Conservation (phyloP, 257 asterid species). For the Lantana camara region DNA sequence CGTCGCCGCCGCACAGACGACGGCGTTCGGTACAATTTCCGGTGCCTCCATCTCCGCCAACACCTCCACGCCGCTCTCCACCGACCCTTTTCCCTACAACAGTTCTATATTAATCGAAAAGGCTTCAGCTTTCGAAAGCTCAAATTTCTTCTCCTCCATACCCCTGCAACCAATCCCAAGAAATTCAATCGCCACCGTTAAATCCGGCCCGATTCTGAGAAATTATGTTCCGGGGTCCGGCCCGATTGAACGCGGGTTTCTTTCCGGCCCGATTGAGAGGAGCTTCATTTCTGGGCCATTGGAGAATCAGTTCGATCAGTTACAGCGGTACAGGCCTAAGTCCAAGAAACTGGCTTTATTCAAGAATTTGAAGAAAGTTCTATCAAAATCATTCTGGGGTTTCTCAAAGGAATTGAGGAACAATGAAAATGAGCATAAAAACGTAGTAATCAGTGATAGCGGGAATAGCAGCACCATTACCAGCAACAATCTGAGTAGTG, state of each 20-base stretch:
- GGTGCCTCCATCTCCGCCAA: slow-evolving; percentile 99
- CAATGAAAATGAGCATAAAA: slow-evolving; percentile 31
- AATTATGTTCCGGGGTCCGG: slow-evolving; percentile 56
- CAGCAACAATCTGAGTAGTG: slow-evolving; percentile 60
- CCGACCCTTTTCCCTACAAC: slow-evolving; percentile 55
- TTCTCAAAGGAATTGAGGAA: slow-evolving; percentile 47
- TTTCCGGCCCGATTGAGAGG: slow-evolving; percentile 96
- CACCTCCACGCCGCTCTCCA: slow-evolving; percentile 73
- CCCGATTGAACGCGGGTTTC: slow-evolving; percentile 77
- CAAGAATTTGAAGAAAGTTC: slow-evolving; percentile 49
- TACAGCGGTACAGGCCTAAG: slow-evolving; percentile 73
- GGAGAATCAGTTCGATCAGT: slow-evolving; percentile 74
- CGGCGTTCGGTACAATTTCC: slow-evolving; percentile 78
- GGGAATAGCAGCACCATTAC: slow-evolving; percentile 51
- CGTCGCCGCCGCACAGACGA: slow-evolving; percentile 44
- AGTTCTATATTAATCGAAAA: slow-evolving; percentile 50
- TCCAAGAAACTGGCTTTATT: slow-evolving; percentile 65
- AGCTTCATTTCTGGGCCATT: slow-evolving; percentile 86
- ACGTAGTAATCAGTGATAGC: slow-evolving; percentile 36
- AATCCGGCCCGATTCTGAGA: slow-evolving; percentile 79
- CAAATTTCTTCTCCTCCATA: slow-evolving; percentile 76
- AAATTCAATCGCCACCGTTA: slow-evolving; percentile 41
- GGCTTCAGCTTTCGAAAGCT: slow-evolving; percentile 93
- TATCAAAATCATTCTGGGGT: slow-evolving; percentile 56
- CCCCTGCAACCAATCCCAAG: slow-evolving; percentile 81